Evolutionary conservation across 805 yeast genomes (phyloP), one percentile per base, ranked within the genome.

Genomic region (Ogataea paradorogensis): DNA sequence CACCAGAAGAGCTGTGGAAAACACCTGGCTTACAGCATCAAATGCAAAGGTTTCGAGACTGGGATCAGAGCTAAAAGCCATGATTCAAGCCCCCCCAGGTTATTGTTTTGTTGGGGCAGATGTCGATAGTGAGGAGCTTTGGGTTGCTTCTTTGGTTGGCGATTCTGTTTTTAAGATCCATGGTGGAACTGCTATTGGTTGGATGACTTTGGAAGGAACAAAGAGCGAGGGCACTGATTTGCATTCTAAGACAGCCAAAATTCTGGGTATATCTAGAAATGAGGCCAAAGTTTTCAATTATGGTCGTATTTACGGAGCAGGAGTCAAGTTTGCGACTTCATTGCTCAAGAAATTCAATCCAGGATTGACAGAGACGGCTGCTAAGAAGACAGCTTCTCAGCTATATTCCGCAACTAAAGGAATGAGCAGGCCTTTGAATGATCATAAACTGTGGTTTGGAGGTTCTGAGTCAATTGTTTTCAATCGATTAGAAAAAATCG

Each of bases 121-220:
- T 68, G 99, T 93, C 7, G 99, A 93, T 62, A 87, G 96, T 27
- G 99, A 93, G 58, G 99, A 93, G 58, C 70, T 93, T 30, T 93
- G 99, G 99, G 93, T 93, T 50, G 99, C 99, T 0, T 84, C 96
- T 14, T 66, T 95, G 16, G 81, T 91, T 23, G 97, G 99, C 3
- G 99, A 93, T 59, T 82, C 98, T 0, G 77, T 82, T 37, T 87
- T 91, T 62, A 78, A 82, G 24, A 67, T 85, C 16, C 99, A 93
- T 61, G 99, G 99, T 5, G 95, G 95, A 10, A 88, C 98, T 0
- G 95, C 98, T 0, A 74, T 95, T 39, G 97, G 98, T 0, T 95
- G 99, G 99, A 95, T 93, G 99, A 90, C 97, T 2, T 70, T 93
- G 40, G 99, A 93, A 67, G 99, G 99, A 14, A 80, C 91, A 4